Percentiles rank a stretch among this genome's conserved stretches.
phyloP scores from a whole-genome alignment of 2,329 filamentous ascomycete genomes.

The Torrubiellomyces zombiae region DNA sequence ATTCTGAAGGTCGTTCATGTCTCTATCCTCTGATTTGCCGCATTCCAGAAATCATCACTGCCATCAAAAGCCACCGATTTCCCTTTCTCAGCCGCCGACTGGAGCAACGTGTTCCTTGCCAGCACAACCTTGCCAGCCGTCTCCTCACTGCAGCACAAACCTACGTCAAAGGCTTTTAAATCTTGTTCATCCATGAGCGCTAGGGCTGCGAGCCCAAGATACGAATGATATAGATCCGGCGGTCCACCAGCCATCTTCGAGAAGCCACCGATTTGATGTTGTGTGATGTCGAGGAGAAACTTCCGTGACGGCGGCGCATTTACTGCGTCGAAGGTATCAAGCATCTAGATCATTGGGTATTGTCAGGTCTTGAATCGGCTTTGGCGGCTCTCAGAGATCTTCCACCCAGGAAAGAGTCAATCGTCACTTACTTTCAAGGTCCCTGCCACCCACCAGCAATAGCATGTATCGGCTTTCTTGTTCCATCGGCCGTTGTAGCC shows the following conservation, averaged over 20 bases:
- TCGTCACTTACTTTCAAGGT: conserved; percentile 34
- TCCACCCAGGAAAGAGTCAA: no score
- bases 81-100: conserved; percentile 2
- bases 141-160: conserved; percentile 56
- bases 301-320: conserved; percentile 44
- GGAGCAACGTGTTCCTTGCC: conserved; percentile 24
- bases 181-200: conserved; percentile 54
- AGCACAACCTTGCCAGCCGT: conserved; percentile 31
- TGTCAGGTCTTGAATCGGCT: background rate
- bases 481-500: conserved; percentile 86
- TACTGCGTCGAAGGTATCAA: conserved; percentile 41
- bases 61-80: conserved; percentile 5
- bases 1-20: no score
- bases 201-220: conserved; percentile 69
- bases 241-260: conserved; percentile 52
- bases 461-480: conserved; percentile 89
- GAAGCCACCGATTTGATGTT: conserved; percentile 73
- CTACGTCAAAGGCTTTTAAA: conserved; percentile 55
- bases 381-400: conserved; percentile 18
- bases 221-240: conserved; percentile 76
- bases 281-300: conserved; percentile 72
- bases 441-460: conserved; percentile 78
- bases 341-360: conserved; percentile 26
- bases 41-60: conserved; percentile 13
- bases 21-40: no score